These are phyloP conservation scores for Colletotrichum sp. DNA, from an alignment of 2,329 filamentous ascomycete genomes.

Conservation along the genomic window DNA sequence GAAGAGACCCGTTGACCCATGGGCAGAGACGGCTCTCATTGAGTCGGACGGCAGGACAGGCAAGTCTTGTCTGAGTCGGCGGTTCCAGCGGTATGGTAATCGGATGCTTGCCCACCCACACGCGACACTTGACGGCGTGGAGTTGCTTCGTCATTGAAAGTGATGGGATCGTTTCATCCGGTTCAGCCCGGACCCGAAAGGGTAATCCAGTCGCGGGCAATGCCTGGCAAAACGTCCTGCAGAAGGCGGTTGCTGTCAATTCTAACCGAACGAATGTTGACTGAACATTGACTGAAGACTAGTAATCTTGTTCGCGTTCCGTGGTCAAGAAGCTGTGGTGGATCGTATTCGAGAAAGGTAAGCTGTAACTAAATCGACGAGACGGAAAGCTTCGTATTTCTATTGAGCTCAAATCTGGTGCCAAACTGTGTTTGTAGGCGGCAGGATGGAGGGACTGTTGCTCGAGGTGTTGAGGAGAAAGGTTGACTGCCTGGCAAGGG, in stretches of 20 bases:
- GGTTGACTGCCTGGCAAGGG: not conserved
- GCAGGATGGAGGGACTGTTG: not conserved
- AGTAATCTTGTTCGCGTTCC: not conserved
- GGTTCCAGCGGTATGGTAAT: not conserved
- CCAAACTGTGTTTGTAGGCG: not conserved
- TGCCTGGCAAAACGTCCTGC: not conserved
- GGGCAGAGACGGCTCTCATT: not conserved
- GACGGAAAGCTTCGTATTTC: not conserved
- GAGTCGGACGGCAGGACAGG: not conserved
- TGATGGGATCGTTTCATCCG: constrained; percentile 5
- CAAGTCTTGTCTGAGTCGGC: not conserved
- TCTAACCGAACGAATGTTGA: not conserved
- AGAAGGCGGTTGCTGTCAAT: not conserved
- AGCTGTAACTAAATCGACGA: not conserved
- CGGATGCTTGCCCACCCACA: constrained; percentile 4
- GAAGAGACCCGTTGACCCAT: not conserved
- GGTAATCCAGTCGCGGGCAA: not conserved
- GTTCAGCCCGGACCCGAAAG: not conserved
- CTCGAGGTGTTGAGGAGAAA: not conserved
- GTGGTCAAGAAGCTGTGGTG: not conserved
- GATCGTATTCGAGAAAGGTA: not conserved
- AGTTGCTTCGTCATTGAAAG: not conserved
- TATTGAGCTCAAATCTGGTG: not conserved
- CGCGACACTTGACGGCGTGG: constrained; percentile 2
- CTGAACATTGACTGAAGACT: not conserved